Conservation (phyloP, 2,329 filamentous ascomycete genomes). For the Coleophoma cylindrospora region DNA sequence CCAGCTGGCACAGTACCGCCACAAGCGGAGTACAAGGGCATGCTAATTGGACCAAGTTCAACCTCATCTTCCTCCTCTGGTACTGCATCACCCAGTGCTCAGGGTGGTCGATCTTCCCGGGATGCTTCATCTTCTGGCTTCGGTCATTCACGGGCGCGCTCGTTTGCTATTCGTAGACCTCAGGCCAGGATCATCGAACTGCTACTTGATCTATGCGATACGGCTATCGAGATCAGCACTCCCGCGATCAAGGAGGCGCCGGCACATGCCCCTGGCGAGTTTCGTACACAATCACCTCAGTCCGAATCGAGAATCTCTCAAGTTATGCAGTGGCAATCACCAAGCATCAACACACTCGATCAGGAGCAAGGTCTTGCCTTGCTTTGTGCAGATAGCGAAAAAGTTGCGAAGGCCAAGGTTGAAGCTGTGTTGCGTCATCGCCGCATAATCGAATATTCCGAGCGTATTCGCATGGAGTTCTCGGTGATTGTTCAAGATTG, state of each 20-base stretch:
- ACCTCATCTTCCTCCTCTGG: constrained; percentile 65
- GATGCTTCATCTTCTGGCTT: constrained; percentile 63
- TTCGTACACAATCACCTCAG: constrained; percentile 90
- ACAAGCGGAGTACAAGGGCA: constrained; percentile 79
- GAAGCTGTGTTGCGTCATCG: constrained; percentile 90
- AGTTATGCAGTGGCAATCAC: constrained; percentile 94
- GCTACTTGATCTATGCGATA: constrained; percentile 91
- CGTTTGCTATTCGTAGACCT: constrained; percentile 86
- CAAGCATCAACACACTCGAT: constrained; percentile 83
- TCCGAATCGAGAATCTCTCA: constrained; percentile 94
- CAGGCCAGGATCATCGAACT: constrained; percentile 92
- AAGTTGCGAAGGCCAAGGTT: constrained; percentile 79
- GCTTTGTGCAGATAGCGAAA: constrained; percentile 87
- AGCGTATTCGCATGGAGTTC: constrained; percentile 92
- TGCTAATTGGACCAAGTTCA: constrained; percentile 73
- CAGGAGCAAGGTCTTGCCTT: constrained; percentile 86
- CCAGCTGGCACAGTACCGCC: constrained; percentile 35
- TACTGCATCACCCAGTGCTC: constrained; percentile 64
- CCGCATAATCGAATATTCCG: constrained; percentile 90
- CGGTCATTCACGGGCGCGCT: constrained; percentile 75
- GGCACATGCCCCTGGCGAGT: constrained; percentile 63
- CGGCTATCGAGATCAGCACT: constrained; percentile 88
- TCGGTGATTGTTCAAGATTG: constrained; percentile 91
- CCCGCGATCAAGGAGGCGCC: constrained; percentile 85
- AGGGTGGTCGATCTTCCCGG: constrained; percentile 65